Base-by-base conservation (phyloP, 768 basidiomycete species). In the Neoboletus magnificus region DNA sequence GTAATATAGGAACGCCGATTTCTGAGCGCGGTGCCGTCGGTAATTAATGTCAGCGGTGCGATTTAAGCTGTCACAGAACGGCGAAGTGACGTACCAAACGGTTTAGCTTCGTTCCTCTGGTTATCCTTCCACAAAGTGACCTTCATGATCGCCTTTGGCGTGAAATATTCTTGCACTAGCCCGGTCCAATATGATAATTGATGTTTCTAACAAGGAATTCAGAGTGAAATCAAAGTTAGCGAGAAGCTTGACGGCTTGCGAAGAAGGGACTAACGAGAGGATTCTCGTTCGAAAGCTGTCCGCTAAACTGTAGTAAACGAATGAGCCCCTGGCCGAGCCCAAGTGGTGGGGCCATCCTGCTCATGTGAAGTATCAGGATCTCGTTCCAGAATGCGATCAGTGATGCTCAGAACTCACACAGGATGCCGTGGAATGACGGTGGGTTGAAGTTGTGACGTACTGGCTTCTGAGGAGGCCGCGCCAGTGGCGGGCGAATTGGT, bases 101-200 rank as follows among this genome's bases (percentile, higher is more conserved):
- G 86, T 64, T 91, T 93, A 32, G 90, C 89, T 65, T 92, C 91
- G 25, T 77, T 80, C 62, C 77, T 80, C 65, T 84, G 82, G 62
- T 88, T 91, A 68, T 91, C 90, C 66, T 89, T 89, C 91, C 91
- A 92, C n/a, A 93, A 72, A 3, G 89, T 91, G 61, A 93, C 78
- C 67, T 84, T 89, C 82, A 92, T 83, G 44, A 81, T 71, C 22
- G 89, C 86, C 55, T 82, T 82, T 3, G 83, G 79, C 10, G 82
- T 82, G 64, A 92, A 93, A 60, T 85, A 91, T 29, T 86, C 82
- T 47, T 77, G 76, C 56, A 91, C 80, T 36, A 90, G 63, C 4
- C 74, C 73, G 12, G 76, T 74, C 91, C 91, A 93, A 75, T 80
- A 87, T 15, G 79, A 75, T 44, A 88, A 72, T 62, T 82, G 78